These are phyloP conservation scores for Fonsecaea multimorphosa DNA, from an alignment of 2,329 filamentous ascomycete species.

Conservation along the genomic window DNA sequence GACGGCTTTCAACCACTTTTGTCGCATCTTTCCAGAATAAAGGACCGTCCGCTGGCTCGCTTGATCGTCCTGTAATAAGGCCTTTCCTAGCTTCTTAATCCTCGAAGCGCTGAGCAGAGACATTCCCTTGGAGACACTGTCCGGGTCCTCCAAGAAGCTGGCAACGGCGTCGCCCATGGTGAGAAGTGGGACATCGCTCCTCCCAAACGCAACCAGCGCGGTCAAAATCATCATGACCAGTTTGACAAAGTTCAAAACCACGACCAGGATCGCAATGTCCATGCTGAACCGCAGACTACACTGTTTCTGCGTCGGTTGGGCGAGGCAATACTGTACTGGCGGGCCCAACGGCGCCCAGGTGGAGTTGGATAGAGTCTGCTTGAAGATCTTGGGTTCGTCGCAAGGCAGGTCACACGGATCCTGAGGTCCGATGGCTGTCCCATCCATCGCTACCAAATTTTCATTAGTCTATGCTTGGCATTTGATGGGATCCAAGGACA, in stretches of 20 bases:
- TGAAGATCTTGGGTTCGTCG: conserved; percentile 2
- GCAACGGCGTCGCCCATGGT: conserved; percentile 12
- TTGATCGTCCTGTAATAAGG: background rate
- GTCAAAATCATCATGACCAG: background rate
- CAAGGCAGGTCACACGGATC: background rate
- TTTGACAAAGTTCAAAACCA: conserved; percentile 10
- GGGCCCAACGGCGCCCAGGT: conserved; percentile 2
- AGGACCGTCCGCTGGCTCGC: background rate
- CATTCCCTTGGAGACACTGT: conserved; percentile 6
- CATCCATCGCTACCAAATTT: background rate
- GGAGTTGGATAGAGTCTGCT: background rate
- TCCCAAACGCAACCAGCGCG: background rate
- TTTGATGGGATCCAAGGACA: background rate
- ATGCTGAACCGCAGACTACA: conserved; percentile 11
- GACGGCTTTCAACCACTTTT: conserved; percentile 5
- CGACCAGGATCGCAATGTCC: conserved; percentile 3
- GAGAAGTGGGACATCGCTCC: background rate
- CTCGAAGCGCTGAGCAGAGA: conserved; percentile 7
- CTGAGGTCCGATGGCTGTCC: background rate
- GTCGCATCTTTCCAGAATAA: background rate
- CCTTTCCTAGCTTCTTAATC: background rate
- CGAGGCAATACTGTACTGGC: conserved; percentile 1
- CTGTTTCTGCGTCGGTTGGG: conserved; percentile 5
- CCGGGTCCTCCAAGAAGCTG: background rate
- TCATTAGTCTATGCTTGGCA: background rate